These are phyloP conservation scores for Suillus bovinus DNA, from an alignment of 768 basidiomycete genomes.

Conservation along the genomic window DNA sequence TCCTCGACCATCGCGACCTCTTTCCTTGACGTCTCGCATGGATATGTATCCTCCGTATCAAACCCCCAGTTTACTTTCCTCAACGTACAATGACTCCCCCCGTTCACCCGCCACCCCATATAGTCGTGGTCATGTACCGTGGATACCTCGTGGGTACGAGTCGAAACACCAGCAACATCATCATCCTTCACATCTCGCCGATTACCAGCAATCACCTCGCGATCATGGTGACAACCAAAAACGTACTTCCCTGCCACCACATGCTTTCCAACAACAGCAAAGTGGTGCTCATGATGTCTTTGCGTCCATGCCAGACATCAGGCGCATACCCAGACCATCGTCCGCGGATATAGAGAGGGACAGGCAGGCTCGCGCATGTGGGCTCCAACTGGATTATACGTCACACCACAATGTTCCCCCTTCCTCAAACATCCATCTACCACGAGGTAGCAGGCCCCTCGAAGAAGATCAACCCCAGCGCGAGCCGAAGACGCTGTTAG, in stretches of 20 bases:
- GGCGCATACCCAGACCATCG: slow-evolving; percentile 20
- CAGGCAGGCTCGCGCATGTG: slow-evolving; percentile 30
- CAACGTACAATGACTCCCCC: slow-evolving; percentile 19
- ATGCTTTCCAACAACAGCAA: slow-evolving; percentile 13
- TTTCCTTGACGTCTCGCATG: slow-evolving; percentile 14
- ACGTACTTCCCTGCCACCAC: slow-evolving; percentile 19
- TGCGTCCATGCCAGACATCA: slow-evolving; percentile 22
- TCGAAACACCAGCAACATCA: slow-evolving; percentile 12
- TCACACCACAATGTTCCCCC: slow-evolving; percentile 3
- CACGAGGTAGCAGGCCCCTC: background rate
- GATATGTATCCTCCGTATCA: slow-evolving; percentile 8
- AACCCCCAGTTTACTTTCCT: slow-evolving; percentile 26
- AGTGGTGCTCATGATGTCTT: slow-evolving; percentile 18
- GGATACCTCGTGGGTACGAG: slow-evolving; percentile 23
- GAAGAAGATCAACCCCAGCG: slow-evolving; percentile 7
- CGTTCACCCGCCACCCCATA: slow-evolving; percentile 21
- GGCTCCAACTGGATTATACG: slow-evolving; percentile 7
- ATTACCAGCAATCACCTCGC: slow-evolving; percentile 13
- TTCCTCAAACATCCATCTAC: background rate
- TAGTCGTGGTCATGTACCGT: slow-evolving; percentile 10
- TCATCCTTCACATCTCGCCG: slow-evolving; percentile 14
- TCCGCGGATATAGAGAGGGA: slow-evolving; percentile 31
- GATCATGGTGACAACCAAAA: slow-evolving; percentile 14
- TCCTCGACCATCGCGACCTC: slow-evolving; percentile 7
- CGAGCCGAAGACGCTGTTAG: slow-evolving; percentile 2